Conservation (phyloP, 345 rosid species). For the Arabidopsis thaliana region DNA sequence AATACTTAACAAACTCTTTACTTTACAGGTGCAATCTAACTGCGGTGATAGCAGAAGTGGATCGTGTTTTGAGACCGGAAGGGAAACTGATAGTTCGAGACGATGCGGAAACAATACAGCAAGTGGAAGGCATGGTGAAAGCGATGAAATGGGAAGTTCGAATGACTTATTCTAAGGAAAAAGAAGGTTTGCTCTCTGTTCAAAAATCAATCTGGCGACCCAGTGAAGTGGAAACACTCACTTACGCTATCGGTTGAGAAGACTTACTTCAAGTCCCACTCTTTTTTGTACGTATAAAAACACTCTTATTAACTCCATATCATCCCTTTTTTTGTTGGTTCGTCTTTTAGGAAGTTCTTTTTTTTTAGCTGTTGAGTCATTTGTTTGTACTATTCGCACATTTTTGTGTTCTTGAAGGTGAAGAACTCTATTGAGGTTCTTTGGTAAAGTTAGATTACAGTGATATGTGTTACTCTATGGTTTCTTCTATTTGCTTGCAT, state of each 20-base stretch:
- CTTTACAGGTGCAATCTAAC: slow-evolving; percentile 67
- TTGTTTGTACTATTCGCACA: slow-evolving; percentile 35
- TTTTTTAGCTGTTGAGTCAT: slow-evolving; percentile 36
- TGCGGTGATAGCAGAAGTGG: slow-evolving; percentile 85
- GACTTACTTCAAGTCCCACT: slow-evolving; percentile 20
- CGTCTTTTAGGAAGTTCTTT: slow-evolving; percentile 13
- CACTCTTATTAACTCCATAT: slow-evolving; percentile 26
- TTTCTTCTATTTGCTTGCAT: neutral
- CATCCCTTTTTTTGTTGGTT: neutral
- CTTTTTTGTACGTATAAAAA: slow-evolving; percentile 38
- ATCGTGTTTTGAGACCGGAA: slow-evolving; percentile 83
- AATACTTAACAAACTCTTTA: neutral
- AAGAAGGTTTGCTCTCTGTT: slow-evolving; percentile 83
- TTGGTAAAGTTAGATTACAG: slow-evolving; percentile 21
- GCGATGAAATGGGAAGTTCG: slow-evolving; percentile 87
- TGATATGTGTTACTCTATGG: neutral
- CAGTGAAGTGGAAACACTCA: slow-evolving; percentile 57
- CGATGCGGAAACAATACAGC: slow-evolving; percentile 59
- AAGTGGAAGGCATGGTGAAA: slow-evolving; percentile 63
- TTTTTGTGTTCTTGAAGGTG: slow-evolving; percentile 15
- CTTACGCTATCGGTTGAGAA: slow-evolving; percentile 63
- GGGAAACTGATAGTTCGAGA: slow-evolving; percentile 88
- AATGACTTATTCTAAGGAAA: slow-evolving; percentile 74
- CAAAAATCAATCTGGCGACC: slow-evolving; percentile 93
- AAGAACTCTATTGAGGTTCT: slow-evolving; percentile 24